A percentile compares a stretch with the other conserved stretches of the same genome.
These are phyloP conservation scores for Zygosaccharomyces kombuchaensis DNA, from an alignment of 805 yeast species.

Conservation along the genomic window DNA sequence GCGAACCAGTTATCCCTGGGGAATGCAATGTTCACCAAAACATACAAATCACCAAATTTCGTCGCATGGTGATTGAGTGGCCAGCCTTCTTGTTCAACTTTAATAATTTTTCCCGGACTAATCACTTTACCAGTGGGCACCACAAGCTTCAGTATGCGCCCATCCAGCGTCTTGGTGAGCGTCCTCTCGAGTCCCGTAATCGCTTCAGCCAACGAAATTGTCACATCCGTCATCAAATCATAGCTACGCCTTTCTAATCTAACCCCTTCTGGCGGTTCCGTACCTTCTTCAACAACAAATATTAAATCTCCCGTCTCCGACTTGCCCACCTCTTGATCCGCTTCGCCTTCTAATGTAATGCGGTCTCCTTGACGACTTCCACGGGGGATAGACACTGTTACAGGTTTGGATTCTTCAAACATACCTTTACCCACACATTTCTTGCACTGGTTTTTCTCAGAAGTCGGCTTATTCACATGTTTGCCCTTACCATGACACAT, in stretches of 20 bases:
- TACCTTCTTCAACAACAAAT: conserved; percentile 50
- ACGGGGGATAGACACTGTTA: conserved; percentile 71
- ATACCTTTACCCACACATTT: conserved; percentile 64
- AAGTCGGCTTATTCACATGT: conserved; percentile 28
- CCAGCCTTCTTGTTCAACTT: conserved; percentile 77
- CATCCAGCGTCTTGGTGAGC: conserved; percentile 72
- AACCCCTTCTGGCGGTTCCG: conserved; percentile 34
- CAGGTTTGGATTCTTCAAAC: conserved; percentile 58
- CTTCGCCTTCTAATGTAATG: conserved; percentile 58
- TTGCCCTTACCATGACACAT: conserved; percentile 71
- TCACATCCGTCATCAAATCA: conserved; percentile 58
- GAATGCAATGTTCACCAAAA: conserved; percentile 68
- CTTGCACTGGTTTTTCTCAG: conserved; percentile 66
- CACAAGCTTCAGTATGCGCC: conserved; percentile 59
- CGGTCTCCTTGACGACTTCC: conserved; percentile 65
- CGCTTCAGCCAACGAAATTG: conserved; percentile 71
- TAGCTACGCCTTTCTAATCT: conserved; percentile 53
- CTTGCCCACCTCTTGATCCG: conserved; percentile 74
- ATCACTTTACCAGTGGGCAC: conserved; percentile 77
- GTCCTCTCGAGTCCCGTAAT: conserved; percentile 73
- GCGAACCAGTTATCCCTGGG: conserved; percentile 82
- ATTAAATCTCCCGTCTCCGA: conserved; percentile 69
- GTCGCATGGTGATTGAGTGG: conserved; percentile 45
- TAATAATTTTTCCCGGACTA: conserved; percentile 66
- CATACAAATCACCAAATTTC: conserved; percentile 62